Evolutionary conservation across 129 eudicot genomes (phyloP), one percentile per base, ranked within the genome.

Genomic region (Artemisia argyi): DNA sequence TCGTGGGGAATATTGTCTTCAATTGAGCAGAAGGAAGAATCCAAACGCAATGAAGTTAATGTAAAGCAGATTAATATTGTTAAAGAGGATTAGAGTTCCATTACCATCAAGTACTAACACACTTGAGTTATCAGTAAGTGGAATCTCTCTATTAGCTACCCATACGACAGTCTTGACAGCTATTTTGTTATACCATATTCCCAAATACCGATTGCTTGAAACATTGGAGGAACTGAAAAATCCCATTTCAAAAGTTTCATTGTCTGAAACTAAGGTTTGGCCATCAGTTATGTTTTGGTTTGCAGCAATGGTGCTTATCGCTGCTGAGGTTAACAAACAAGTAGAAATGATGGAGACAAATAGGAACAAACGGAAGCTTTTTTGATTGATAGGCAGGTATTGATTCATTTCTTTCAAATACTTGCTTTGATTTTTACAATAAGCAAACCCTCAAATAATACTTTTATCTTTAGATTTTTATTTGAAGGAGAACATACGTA

Each of bases 131-230:
- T 68, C 84, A 0, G 68, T 35, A 14, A 89, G 20, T 13, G 87
- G 87, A 8, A 14, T 72, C 49, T 85, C 77, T 54, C 89, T 68
- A 15, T 84, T 89, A n/a, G 96, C 92, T 7, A 86, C 86, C 96
- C 89, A 89, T 4, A 83, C 89, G 2, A 84, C 72, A 1, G 84
- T 80, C 66, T 6, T 15, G 68, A 66, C 55, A 0, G 24, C 52
- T 19, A 51, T 83, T n/a, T 57, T 80, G 73, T 80, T 84, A 85
- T 85, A 85, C 90, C 90, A 83, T 17, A 88, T 85, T 9, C 86
- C 95, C 17, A 88, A 48, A 73, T 77, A 88, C 2, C 77, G 73
- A 39, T 83, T 83, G 3, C 3, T 53, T 14, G 88, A 74, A 12
- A 0, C 9, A 7, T 9, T 66, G 11, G 73, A 65, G 2, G 88